Evolutionary conservation across 257 asterid genomes (phyloP).

Genomic region (Oldenlandia corymbosa): DNA sequence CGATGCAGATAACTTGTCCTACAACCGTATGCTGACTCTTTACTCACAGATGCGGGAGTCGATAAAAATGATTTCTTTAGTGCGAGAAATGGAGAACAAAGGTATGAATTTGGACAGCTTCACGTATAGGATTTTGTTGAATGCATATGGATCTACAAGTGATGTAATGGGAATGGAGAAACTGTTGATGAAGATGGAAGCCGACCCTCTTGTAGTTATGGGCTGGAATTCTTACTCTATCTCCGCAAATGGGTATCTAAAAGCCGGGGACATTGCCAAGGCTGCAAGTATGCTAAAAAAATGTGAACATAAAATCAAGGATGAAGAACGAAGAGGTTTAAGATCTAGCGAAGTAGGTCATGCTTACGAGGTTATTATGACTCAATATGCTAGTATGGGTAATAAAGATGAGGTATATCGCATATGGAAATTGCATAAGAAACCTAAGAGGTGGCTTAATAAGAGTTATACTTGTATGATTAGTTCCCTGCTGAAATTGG

Average conservation of each 20-base stretch:
- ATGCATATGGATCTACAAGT: conserved; percentile 25
- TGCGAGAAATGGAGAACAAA: conserved; percentile 42
- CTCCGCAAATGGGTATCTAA: conserved; percentile 42
- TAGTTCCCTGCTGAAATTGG: conserved; percentile 34
- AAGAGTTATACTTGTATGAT: conserved; percentile 22
- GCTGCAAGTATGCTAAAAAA: conserved; percentile 26
- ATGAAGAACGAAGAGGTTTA: not conserved
- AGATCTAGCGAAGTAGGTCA: not conserved
- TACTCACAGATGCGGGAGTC: conserved; percentile 25
- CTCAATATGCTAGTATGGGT: conserved; percentile 39
- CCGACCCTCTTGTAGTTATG: conserved; percentile 26
- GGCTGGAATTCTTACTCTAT: conserved; percentile 20
- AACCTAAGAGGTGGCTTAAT: conserved; percentile 18
- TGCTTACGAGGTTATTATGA: conserved; percentile 21
- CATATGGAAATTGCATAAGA: conserved; percentile 24
- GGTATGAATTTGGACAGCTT: conserved; percentile 19
- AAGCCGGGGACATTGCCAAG: conserved; percentile 30
- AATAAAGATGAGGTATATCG: conserved; percentile 37
- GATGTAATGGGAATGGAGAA: conserved; percentile 39
- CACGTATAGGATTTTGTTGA: conserved; percentile 29
- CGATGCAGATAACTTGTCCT: conserved; percentile 8
- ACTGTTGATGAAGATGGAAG: conserved; percentile 45
- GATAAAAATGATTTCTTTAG: conserved; percentile 25
- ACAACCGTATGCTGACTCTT: conserved; percentile 36
- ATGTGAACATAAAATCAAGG: conserved; percentile 7